Conservation (phyloP, 305 asterid genomes). For the Striga hermonthica region DNA sequence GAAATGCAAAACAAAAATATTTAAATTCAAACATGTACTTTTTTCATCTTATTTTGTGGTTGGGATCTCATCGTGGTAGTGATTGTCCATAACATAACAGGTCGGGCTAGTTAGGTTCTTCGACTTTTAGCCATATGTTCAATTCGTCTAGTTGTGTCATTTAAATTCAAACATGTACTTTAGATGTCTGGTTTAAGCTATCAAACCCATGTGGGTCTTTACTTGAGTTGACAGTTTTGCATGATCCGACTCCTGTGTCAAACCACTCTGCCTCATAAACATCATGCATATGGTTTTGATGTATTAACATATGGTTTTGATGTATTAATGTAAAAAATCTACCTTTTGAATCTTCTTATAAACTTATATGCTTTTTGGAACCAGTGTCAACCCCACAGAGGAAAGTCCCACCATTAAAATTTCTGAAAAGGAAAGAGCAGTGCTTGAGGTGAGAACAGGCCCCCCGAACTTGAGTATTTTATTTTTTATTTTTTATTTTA, state of each 20-base stretch:
- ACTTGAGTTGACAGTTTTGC: no score
- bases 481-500: no score
- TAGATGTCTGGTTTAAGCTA: neutral
- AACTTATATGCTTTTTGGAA: constrained; percentile 25
- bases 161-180: neutral
- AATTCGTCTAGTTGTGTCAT: neutral
- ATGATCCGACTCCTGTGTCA: no score
- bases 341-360: constrained; percentile 4
- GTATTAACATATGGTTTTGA: constrained; percentile 6
- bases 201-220: neutral
- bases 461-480: constrained; percentile 19
- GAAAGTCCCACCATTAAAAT: constrained; percentile 44
- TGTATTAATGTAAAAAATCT: constrained; percentile 19
- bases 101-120: neutral
- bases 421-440: constrained; percentile 60
- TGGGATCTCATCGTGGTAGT: no score
- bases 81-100: no score
- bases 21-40: constrained; percentile 8
- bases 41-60: constrained; percentile 10
- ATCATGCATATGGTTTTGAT: constrained; percentile 15
- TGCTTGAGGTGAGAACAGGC: constrained; percentile 61
- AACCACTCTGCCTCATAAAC: neutral
- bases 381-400: constrained; percentile 64
- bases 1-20: constrained; percentile 1
- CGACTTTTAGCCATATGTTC: neutral